phyloP scores from a whole-genome alignment of 148 eudicot genomes.

The Persicaria tinctoria region DNA sequence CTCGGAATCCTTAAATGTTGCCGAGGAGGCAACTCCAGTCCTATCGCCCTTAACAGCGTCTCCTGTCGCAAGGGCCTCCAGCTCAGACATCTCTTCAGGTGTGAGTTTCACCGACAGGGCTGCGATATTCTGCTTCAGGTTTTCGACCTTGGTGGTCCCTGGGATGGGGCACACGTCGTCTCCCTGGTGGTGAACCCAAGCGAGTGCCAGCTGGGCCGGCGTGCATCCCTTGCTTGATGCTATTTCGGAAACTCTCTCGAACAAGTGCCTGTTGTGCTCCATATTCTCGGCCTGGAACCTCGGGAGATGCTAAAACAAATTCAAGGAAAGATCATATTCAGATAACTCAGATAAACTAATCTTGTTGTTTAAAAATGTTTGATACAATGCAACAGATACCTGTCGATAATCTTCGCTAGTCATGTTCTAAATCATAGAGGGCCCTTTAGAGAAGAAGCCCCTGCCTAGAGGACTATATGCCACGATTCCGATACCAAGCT shows the following conservation, averaged over 20 bases:
- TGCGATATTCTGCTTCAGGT: conserved; percentile 31
- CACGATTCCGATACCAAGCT: conserved; percentile 23
- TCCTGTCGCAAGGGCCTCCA: conserved; percentile 27
- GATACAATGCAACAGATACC: conserved; percentile 3
- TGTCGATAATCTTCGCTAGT: conserved; percentile 13
- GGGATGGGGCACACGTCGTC: conserved; percentile 38
- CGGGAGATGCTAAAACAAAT: conserved; percentile 23
- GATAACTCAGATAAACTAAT: background rate
- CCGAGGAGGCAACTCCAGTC: conserved; percentile 1
- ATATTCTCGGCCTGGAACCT: conserved; percentile 36
- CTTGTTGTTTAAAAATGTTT: background rate
- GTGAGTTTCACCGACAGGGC: conserved; percentile 38
- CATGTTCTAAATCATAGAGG: conserved; percentile 15
- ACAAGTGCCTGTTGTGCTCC: conserved; percentile 32
- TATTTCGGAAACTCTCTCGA: conserved; percentile 29
- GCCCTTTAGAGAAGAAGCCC: conserved; percentile 16
- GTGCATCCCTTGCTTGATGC: conserved; percentile 38
- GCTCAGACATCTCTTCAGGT: conserved; percentile 32
- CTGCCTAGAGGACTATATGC: conserved; percentile 25
- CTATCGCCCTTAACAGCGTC: conserved; percentile 32
- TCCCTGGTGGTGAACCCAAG: conserved; percentile 48
- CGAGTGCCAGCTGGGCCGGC: conserved; percentile 38
- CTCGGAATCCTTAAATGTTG: conserved; percentile 25
- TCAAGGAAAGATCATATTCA: background rate
- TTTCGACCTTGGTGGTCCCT: conserved; percentile 41